phyloP scores from a whole-genome alignment of 202 grass and related monocot genomes.

The Panicum hallii region DNA sequence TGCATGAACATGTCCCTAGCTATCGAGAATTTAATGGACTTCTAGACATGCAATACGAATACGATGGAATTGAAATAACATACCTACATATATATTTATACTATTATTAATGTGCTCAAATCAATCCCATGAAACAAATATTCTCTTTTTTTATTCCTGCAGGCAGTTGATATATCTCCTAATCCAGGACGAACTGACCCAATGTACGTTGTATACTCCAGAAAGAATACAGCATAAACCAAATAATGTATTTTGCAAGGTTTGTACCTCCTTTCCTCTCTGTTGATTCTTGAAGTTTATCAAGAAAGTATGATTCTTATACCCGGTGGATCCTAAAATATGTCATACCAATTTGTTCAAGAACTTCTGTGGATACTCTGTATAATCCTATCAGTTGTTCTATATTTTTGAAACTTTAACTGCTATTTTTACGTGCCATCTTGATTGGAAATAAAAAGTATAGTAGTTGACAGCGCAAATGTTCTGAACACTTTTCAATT shows the following conservation, averaged over 20 bases:
- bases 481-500: neutral
- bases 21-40: constrained; percentile 11
- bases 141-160: constrained; percentile 29
- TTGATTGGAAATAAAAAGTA: neutral
- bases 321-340: no score
- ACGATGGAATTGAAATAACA: neutral
- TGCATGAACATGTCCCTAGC: neutral
- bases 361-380: neutral
- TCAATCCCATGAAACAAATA: neutral
- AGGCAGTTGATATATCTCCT: constrained; percentile 93
- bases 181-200: constrained; percentile 85
- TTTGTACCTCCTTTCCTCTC: neutral
- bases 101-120: neutral
- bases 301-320: no score
- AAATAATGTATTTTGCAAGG: neutral
- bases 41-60: neutral
- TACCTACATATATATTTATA: neutral
- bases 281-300: neutral
- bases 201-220: constrained; percentile 86
- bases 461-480: neutral
- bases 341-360: neutral
- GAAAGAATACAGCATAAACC: constrained; percentile 51
- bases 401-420: neutral
- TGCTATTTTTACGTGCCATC: neutral
- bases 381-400: neutral